Base-by-base conservation (phyloP, 306 rosid species). In the Cyamopsis tetragonoloba region DNA sequence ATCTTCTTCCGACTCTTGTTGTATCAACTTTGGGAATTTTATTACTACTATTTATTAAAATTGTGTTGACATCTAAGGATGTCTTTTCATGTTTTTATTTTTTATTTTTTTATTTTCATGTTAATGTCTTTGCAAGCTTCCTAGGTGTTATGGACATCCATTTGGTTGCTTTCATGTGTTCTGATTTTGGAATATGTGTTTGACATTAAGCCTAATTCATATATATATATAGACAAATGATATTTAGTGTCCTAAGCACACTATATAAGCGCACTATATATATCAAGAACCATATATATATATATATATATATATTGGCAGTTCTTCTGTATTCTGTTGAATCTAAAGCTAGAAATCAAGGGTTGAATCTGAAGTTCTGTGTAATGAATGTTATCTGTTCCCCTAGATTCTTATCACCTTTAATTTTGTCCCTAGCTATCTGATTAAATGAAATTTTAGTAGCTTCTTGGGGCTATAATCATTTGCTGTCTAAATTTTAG, bases 401-500 rank as follows among this genome's bases (percentile, higher is more conserved):
- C n/a, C 38, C 10, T 0, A 35, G 57, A 19, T 73, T 39, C 77
- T 73, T 62, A 38, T 51, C n/a, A n/a, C n/a, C n/a, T n/a, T n/a
- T n/a, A n/a, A n/a, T n/a, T n/a, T n/a, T 43, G 42, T 74, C 22
- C 51, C 67, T 13, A 42, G 30, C 65, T 17, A 50, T 24, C 54
- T 49, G 39, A 53, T 54, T 58, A 19, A 35, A 59, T 39, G 34
- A 44, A 46, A 12, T 19, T 44, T 24, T 22, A 34, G 53, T 56
- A 66, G 51, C 50, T 66, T 74, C 53, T 66, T 24, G 68, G 42
- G 35, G 51, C 53, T 56, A 66, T 35, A 66, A 66, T 19, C 51
- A 20, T 53, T 20, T 73, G 66, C 58, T 42, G 39, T 50, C 58
- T 64, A 34, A 63, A 53, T 42, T 2, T 43, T 64, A 55, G 51